Base-by-base conservation (phyloP, 306 rosid genomes). In the Cicer cuneatum region DNA sequence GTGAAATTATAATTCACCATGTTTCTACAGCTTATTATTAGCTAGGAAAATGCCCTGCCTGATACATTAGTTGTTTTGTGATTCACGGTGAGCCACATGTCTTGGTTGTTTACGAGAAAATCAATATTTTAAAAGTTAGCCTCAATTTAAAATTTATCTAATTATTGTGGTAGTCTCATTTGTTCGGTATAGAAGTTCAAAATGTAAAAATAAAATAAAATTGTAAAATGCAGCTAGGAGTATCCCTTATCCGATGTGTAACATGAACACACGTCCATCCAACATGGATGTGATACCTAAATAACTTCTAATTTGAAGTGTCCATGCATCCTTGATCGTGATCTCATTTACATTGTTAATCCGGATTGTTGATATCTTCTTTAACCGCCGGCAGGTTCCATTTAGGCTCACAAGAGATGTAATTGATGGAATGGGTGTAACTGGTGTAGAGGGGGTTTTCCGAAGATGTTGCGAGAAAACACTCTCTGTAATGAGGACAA, bases 381-480 rank as follows among this genome's bases (percentile, higher is more conserved):
- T 52, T 65, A 54, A 47, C 53, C 62, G 62, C 77, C 46, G 84
- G 59, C 82, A 93, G 96, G 92, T 91, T 79, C 98, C 98, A 43
- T 88, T 89, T 81, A 86, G 97, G 88, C 97, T 93, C 63, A 93
- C 97, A 54, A 84, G 97, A 77, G 98, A 93, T 82, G 54, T 93
- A 73, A 86, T 89, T 81, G 97, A 93, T 80, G 98, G 97, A 77
- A 91, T 93, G 98, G 98, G 98, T 63, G 88, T 87, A 51, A 87
- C 92, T 66, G 96, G 98, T 64, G 90, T 89, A 45, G 98, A 91
- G 84, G 98, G 98, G 49, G 96, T 93, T 84, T 93, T 91, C 85
- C 87, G 96, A 78, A 88, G 97, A 86, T 93, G 98, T 81, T 93
- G 97, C 1, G 97, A 91, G 88, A 95, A 93, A 87, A 93, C 98